These are phyloP conservation scores for Scheffersomyces spartinae DNA, from an alignment of 805 yeast species.

Conservation along the genomic window DNA sequence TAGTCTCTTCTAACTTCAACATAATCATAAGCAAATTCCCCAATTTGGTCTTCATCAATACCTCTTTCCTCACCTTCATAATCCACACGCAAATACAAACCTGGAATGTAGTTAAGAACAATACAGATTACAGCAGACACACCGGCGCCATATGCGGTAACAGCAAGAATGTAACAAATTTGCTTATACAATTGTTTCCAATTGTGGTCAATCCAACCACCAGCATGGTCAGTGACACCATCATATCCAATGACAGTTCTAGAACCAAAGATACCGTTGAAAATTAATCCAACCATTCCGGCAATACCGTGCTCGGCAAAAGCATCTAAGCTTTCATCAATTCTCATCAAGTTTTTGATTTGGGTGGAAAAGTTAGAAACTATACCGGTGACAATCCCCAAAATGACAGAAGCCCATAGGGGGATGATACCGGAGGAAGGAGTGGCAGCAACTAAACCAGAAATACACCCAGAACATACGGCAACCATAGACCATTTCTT, in stretches of 20 bases:
- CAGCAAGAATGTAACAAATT: conserved; percentile 70
- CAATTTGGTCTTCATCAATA: conserved; percentile 93
- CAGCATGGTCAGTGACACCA: conserved; percentile 69
- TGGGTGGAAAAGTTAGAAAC: conserved; percentile 87
- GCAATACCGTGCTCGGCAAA: conserved; percentile 99
- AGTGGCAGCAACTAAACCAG: conserved; percentile 95
- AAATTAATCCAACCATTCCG: conserved; percentile 81
- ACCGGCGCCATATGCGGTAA: conserved; percentile 60
- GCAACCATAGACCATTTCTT: conserved; percentile 93
- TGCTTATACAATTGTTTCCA: conserved; percentile 89
- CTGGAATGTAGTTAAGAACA: conserved; percentile 69
- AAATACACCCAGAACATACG: conserved; percentile 87
- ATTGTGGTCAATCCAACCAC: conserved; percentile 90
- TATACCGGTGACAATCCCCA: conserved; percentile 72
- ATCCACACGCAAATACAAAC: conserved; percentile 64
- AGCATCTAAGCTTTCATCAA: conserved; percentile 90
- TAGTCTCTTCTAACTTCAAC: conserved; percentile 94
- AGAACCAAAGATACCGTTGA: conserved; percentile 81
- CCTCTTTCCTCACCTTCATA: conserved; percentile 84
- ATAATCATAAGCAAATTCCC: conserved; percentile 97
- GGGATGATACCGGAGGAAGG: conserved; percentile 91
- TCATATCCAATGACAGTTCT: conserved; percentile 86
- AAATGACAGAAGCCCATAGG: conserved; percentile 77
- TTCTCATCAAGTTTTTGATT: conserved; percentile 64
- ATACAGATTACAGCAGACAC: conserved; percentile 71